Percentiles rank a stretch among this genome's conserved stretches.
Conservation (phyloP, 768 basidiomycete species). For the Nevesoporus exiguus region DNA sequence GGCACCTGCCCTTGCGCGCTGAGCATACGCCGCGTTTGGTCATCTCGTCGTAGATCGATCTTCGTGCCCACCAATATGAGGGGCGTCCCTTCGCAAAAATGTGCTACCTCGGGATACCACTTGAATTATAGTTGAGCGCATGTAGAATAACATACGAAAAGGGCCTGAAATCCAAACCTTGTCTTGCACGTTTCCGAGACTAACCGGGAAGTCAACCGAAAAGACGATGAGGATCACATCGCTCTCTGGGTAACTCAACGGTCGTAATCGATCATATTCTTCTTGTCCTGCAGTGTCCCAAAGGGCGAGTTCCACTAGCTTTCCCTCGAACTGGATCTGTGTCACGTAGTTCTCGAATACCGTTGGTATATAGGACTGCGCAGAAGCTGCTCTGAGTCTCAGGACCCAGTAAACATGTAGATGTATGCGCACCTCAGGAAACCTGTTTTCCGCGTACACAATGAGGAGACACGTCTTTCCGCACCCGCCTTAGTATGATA, state of each 20-base stretch:
- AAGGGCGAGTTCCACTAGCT: conserved; percentile 90
- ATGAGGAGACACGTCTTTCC: conserved; percentile 96
- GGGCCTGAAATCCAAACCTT: conserved; percentile 50
- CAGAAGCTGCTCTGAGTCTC: conserved; percentile 18
- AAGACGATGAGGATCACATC: conserved; percentile 93
- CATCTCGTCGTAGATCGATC: conserved; percentile 84
- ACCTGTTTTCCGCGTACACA: conserved; percentile 94
- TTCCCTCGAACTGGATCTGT: conserved; percentile 80
- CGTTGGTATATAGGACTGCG: conserved; percentile 85
- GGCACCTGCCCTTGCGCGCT: conserved; percentile 84
- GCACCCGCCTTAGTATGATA: conserved; percentile 59
- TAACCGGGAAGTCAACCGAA: conserved; percentile 89
- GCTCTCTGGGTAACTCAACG: conserved; percentile 84
- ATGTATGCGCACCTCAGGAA: conserved; percentile 73
- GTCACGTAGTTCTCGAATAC: conserved; percentile 95
- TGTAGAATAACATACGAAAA: background rate
- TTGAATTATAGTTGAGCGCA: conserved; percentile 30
- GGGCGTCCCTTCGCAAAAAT: conserved; percentile 88
- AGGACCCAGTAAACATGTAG: background rate
- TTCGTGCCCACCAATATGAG: conserved; percentile 93
- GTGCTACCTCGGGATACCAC: conserved; percentile 93
- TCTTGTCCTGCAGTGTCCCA: conserved; percentile 99
- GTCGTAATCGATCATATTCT: conserved; percentile 88
- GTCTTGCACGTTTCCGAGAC: conserved; percentile 86
- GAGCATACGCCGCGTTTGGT: conserved; percentile 82